Conservation (phyloP, 169 alveolate species). For the Cryptosporidium tyzzeri region DNA sequence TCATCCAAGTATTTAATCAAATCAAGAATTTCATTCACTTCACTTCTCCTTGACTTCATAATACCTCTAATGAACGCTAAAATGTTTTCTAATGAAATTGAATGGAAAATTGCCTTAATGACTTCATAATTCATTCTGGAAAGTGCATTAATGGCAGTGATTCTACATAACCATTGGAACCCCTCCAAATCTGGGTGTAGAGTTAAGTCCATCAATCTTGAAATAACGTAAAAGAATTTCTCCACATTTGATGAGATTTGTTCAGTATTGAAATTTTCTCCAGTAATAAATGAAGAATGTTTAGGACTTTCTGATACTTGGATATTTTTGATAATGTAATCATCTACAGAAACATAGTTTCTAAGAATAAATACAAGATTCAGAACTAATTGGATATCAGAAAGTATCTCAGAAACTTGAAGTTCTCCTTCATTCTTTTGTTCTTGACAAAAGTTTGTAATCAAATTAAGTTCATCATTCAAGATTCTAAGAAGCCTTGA, state of each 20-base stretch:
- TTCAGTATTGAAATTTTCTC: neutral
- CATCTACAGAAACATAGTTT: neutral
- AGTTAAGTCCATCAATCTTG: conserved; percentile 13
- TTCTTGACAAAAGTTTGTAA: neutral
- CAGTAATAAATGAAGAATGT: neutral
- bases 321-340: neutral
- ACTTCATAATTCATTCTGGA: conserved; percentile 18
- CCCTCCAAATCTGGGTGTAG: neutral
- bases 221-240: neutral
- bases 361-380: conserved; percentile 9
- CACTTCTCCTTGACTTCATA: neutral
- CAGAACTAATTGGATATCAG: neutral
- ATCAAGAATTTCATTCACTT: conserved; percentile 27
- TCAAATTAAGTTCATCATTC: neutral
- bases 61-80: neutral
- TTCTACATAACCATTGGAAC: conserved; percentile 39
- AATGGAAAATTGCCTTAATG: conserved; percentile 6
- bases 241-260: neutral
- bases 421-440: neutral
- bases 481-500: neutral
- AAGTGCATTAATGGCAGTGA: conserved; percentile 17
- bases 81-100: conserved; percentile 5
- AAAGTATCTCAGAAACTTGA: neutral
- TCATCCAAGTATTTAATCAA: conserved; percentile 9
- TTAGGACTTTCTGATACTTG: neutral